Percentiles rank a stretch among this genome's conserved stretches.
Conservation (phyloP, 2,329 filamentous ascomycete species). For the Aureobasidium leucospermi region DNA sequence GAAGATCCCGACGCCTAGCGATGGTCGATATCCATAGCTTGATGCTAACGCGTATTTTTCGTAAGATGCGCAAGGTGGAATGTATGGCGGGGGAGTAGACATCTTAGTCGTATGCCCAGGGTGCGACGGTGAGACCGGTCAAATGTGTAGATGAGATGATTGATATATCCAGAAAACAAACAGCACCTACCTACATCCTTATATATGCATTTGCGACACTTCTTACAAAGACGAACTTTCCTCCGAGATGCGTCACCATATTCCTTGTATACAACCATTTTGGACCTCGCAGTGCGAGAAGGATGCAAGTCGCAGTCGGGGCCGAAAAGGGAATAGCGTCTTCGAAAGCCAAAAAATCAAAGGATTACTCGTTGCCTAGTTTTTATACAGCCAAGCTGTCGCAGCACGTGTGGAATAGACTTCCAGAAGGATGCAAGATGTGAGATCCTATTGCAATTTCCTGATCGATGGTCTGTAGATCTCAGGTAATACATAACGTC, state of each 20-base stretch:
- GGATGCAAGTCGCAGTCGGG: slow-evolving; percentile 3
- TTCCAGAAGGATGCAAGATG: background rate
- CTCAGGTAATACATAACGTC: too few species aligned
- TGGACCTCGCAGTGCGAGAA: slow-evolving; percentile 8
- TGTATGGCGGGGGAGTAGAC: background rate
- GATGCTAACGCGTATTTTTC: background rate
- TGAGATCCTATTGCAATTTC: background rate
- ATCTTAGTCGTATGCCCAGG: background rate
- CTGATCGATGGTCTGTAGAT: background rate
- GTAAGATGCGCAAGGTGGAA: slow-evolving; percentile 1
- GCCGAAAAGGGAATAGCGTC: background rate
- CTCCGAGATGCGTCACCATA: background rate
- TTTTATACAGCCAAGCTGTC: background rate
- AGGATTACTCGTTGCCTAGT: background rate
- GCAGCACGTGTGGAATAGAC: too few species aligned
- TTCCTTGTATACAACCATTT: background rate
- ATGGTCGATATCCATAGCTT: slow-evolving; percentile 6
- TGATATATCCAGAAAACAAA: background rate
- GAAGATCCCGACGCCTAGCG: background rate
- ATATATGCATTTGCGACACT: background rate
- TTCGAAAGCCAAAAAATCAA: background rate
- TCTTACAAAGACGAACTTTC: background rate
- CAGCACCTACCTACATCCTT: background rate
- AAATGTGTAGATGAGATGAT: background rate
- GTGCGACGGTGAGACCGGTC: background rate